These are phyloP conservation scores for Nemania abortiva DNA, from an alignment of 2,329 filamentous ascomycete genomes.

Conservation along the genomic window DNA sequence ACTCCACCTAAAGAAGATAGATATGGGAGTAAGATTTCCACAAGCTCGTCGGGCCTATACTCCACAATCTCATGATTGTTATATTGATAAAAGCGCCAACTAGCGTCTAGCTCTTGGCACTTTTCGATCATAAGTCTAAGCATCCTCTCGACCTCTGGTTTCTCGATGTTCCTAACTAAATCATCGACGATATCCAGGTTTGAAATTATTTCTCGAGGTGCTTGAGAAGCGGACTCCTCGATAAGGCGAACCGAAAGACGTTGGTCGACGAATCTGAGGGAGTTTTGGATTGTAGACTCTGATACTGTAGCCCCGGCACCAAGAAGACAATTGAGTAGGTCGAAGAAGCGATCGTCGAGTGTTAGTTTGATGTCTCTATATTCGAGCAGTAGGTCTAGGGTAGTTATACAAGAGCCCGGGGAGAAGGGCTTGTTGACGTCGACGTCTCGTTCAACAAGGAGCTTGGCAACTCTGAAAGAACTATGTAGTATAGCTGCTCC, in stretches of 20 bases:
- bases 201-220: neutral
- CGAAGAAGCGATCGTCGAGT: neutral
- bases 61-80: too few species aligned
- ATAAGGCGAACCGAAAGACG: neutral
- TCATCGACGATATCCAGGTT: neutral
- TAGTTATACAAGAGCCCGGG: too few species aligned
- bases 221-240: neutral
- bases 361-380: fast-evolving
- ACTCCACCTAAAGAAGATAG: too few species aligned
- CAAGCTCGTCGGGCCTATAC: neutral
- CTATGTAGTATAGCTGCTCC: neutral
- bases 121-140: neutral
- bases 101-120: neutral
- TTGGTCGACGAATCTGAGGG: neutral
- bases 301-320: neutral
- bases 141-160: neutral
- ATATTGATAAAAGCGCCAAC: neutral
- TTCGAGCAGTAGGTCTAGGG: too few species aligned
- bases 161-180: neutral
- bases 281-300: neutral
- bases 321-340: neutral
- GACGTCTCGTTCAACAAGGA: neutral
- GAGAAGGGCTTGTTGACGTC: slow-evolving; percentile 14
- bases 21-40: neutral
- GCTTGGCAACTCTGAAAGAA: neutral